Base-by-base conservation (phyloP, 225 moss, liverwort and hornwort species). In the Physcomitrellopsis africana region DNA sequence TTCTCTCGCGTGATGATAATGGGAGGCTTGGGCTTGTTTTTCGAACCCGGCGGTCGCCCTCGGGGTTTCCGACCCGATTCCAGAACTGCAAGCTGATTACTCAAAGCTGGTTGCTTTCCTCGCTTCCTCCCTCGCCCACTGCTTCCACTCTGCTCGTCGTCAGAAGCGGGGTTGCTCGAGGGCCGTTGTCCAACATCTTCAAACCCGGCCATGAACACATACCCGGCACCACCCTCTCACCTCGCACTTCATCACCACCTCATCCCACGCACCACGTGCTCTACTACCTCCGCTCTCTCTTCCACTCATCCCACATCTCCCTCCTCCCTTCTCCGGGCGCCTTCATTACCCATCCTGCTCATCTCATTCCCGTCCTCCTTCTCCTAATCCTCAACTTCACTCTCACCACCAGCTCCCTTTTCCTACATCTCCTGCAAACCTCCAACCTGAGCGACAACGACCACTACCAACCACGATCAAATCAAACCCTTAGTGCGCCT, bases 1-100 rank as follows among this genome's bases (percentile, higher is more conserved):
- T 80, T 85, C 52, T 90, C 90, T 15, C 90, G 82, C 8, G 86
- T 90, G 43, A 90, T 90, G 52, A 80, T 80, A 52, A 90, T 85
- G 44, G 90, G 90, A 1, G 90, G 90, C 72, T 90, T 90, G 11
- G 90, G 90, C 61, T 90, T 90, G 49, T 90, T 90, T 18, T 90
- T 90, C 72, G 90, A 90, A 77, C 90, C 90, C 60, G 87, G 90
- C 54, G 90, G 90, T 72, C 90, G 87, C 48, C 90, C 90, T 78
- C 90, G 80, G 52, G 90, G 90, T 79, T 90, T 90, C 11, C 90
- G 86, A 55, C 87, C 84, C 76, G 85, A 69, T 80, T 81, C 74
- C 76, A 77, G 60, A 67, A 78, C 51, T 37, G 54, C 13, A 42
- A 75, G 22, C 70, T 49, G 49, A 11, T 15, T 15, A 49, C 13